These are phyloP conservation scores for Raddia guianensis DNA, from an alignment of 176 grass and related monocot species.

Conservation along the genomic window DNA sequence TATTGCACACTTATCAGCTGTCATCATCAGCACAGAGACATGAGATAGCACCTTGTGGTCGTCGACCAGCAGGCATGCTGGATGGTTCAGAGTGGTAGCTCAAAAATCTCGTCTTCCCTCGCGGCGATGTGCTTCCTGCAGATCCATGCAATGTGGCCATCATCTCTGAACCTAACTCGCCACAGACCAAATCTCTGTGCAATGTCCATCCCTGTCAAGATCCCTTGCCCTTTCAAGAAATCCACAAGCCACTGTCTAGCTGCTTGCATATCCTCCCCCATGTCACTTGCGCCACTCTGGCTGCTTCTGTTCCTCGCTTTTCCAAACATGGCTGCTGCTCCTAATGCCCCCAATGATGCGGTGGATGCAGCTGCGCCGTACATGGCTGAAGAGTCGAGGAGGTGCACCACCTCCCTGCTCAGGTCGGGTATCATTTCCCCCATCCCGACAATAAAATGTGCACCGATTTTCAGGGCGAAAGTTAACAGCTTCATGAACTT, in stretches of 20 bases:
- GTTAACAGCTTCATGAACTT: constrained; percentile 89
- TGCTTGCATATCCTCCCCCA: constrained; percentile 59
- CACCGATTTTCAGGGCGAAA: constrained; percentile 88
- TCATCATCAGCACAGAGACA: background rate
- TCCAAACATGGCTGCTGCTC: constrained; percentile 52
- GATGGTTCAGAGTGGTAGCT: constrained; percentile 66
- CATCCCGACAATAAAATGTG: constrained; percentile 76
- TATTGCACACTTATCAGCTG: constrained; percentile 14
- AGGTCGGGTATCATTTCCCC: constrained; percentile 97
- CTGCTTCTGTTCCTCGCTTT: constrained; percentile 46
- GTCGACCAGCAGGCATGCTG: constrained; percentile 7
- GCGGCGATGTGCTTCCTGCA: constrained; percentile 74
- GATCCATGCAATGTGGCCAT: constrained; percentile 76
- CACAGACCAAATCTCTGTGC: constrained; percentile 83
- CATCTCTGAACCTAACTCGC: constrained; percentile 74
- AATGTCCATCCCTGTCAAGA: constrained; percentile 73
- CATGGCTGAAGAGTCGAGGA: constrained; percentile 65
- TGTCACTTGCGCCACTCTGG: constrained; percentile 37
- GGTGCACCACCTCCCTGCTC: constrained; percentile 62
- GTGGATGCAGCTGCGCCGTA: constrained; percentile 58
- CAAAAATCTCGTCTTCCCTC: constrained; percentile 64
- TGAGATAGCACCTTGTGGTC: background rate
- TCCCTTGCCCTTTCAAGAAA: constrained; percentile 76
- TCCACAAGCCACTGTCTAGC: constrained; percentile 87
- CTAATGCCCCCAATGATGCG: constrained; percentile 64